These are phyloP conservation scores for Babesia bigemina DNA, from an alignment of 169 alveolate genomes.

Conservation along the genomic window DNA sequence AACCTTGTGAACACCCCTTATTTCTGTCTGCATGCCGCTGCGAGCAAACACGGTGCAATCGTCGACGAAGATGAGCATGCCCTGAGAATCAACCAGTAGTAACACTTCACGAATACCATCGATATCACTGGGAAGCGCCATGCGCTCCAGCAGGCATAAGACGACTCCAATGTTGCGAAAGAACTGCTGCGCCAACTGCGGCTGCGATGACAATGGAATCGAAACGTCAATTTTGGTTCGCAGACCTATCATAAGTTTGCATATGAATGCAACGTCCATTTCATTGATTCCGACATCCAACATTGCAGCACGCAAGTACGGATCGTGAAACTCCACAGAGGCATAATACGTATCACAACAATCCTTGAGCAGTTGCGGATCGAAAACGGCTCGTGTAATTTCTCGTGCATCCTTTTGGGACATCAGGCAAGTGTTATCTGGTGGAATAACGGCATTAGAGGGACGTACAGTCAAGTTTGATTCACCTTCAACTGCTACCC, in stretches of 20 bases:
- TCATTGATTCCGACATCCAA: slow-evolving; percentile 6
- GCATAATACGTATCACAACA: slow-evolving; percentile 16
- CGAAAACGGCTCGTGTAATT: background rate
- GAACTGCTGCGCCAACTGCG: background rate
- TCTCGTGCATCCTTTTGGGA: background rate
- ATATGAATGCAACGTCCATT: background rate
- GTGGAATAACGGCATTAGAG: background rate
- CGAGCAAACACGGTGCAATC: background rate
- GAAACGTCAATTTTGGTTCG: background rate
- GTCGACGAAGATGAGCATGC: slow-evolving; percentile 2
- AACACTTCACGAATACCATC: background rate
- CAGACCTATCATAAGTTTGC: background rate
- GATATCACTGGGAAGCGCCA: slow-evolving; percentile 1
- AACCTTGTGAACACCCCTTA: background rate
- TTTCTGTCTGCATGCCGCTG: background rate
- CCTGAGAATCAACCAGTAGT: background rate
- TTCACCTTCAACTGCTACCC: slow-evolving; percentile 8
- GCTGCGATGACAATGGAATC: background rate
- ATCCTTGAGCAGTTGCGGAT: background rate
- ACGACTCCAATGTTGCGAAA: slow-evolving; percentile 5
- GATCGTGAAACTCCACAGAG: background rate
- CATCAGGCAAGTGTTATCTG: background rate
- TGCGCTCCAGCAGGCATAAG: slow-evolving; percentile 9
- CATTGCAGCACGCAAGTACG: background rate
- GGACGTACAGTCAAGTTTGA: background rate